Evolutionary conservation across 495 filamentous ascomycete species (phyloP), one percentile per base, ranked within the genome.

Genomic region (Trichodelitschia bisporula): DNA sequence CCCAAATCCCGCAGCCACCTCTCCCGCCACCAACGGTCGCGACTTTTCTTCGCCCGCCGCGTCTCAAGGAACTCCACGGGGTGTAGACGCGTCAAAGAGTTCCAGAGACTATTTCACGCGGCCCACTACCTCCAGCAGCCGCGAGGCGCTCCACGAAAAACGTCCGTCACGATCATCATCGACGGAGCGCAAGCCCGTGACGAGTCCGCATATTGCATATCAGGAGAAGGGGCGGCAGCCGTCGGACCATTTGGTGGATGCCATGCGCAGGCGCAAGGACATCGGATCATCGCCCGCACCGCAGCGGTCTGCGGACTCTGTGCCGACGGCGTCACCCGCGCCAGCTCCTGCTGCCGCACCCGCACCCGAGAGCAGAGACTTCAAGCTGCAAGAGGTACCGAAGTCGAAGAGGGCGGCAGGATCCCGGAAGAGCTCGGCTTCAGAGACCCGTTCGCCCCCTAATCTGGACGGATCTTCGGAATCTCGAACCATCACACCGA

Each of bases 181-280:
- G 53, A 66, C 41, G 12, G 50, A 50, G 35, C 41, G 47, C 28
- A 40, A 37, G 52, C 40, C 58, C 57, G 24, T 58, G 46, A 56
- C 64, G 6, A 78, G 76, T 4, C 77, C 80, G 19, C 82, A 95
- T 49, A 90, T 92, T 44, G 77, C 78, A 21, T 89, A 77, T 46
- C 80, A 90, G 47, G 78, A 89, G 42, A 83, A 82, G 44, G 69
- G 69, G 0, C 64, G 77, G 28, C 66, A 77, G 41, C 41, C 49
- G 4, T 51, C 48, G 3, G 51, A 56, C 1, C 43, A 47, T 11
- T 10, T 45, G 2, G 36, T 44, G 2, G 58, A 58, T 18, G 39
- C 51, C 2, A 35, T 46, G 25, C 49, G 49, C 3, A 58, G 52
- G 45, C 49, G 58, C 26, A 55, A 58, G 35, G 51, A 56, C 4